phyloP scores from a whole-genome alignment of 1,284 basidiomycete species.

The Rhodotorula sp. region DNA sequence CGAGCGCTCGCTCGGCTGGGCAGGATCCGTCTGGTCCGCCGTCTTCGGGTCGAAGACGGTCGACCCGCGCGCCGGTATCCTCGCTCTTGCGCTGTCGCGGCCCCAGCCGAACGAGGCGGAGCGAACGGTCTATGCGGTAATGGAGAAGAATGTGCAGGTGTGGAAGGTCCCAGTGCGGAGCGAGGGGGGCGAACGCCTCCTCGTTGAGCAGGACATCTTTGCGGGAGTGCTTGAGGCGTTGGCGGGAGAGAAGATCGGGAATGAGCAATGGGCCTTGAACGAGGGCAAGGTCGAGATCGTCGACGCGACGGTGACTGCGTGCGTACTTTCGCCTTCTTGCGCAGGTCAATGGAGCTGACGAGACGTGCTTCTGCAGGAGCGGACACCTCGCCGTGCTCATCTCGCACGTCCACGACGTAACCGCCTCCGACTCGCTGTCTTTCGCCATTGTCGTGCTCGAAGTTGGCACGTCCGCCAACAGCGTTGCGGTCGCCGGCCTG shows the following conservation, averaged over 20 bases:
- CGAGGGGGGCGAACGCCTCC: slow-evolving; percentile 31
- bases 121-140: slow-evolving; percentile 33
- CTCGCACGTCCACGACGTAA: slow-evolving; percentile 19
- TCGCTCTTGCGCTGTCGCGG: slow-evolving; percentile 27
- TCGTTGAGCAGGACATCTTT: slow-evolving; percentile 39
- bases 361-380: background rate
- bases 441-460: slow-evolving; percentile 38
- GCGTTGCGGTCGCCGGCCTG: slow-evolving; percentile 37
- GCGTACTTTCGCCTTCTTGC: background rate
- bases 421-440: slow-evolving; percentile 17
- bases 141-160: slow-evolving; percentile 38
- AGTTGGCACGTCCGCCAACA: slow-evolving; percentile 15
- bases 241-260: slow-evolving; percentile 31
- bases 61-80: slow-evolving; percentile 39
- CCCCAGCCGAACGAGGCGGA: slow-evolving; percentile 5
- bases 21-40: slow-evolving; percentile 29
- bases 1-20: slow-evolving; percentile 46
- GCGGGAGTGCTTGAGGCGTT: slow-evolving; percentile 29
- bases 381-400: slow-evolving; percentile 34
- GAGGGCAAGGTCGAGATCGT: slow-evolving; percentile 30
- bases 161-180: slow-evolving; percentile 30
- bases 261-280: slow-evolving; percentile 39
- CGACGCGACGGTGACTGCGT: slow-evolving; percentile 30
- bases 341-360: background rate
- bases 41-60: slow-evolving; percentile 37